phyloP scores from a whole-genome alignment of 305 asterid genomes.

The Rubia tinctorum region DNA sequence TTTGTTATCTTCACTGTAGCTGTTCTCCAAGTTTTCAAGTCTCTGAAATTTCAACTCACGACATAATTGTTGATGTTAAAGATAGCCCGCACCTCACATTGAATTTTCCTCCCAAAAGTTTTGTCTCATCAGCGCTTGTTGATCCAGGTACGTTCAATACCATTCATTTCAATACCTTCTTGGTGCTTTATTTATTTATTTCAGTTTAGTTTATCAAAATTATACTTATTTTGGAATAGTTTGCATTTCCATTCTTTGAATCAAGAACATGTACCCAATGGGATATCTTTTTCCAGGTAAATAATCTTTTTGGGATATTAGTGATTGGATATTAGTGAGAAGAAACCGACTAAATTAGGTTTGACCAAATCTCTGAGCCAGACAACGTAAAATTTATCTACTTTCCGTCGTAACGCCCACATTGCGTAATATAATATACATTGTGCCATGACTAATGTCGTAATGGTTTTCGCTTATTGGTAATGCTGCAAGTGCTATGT shows the following conservation, averaged over 20 bases:
- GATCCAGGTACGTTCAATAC: constrained; percentile 53
- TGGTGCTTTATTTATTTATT: no score
- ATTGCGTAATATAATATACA: neutral
- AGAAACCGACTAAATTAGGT: no score
- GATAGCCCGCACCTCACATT: constrained; percentile 52
- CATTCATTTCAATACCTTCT: no score
- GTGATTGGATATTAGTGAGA: neutral
- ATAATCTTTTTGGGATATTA: neutral
- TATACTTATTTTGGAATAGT: neutral
- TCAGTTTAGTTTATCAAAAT: neutral
- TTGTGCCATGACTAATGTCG: neutral
- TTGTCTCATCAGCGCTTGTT: constrained; percentile 39
- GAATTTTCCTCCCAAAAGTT: constrained; percentile 37
- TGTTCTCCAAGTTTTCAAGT: constrained; percentile 41
- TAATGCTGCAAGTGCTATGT: constrained; percentile 7
- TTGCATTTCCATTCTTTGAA: neutral
- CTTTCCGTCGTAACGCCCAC: neutral
- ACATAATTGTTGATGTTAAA: constrained; percentile 48
- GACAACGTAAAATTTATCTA: no score
- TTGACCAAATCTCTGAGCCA: no score
- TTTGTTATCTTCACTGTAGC: constrained; percentile 46
- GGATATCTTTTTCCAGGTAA: neutral
- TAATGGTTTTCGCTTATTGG: constrained; percentile 2
- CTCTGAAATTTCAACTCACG: constrained; percentile 44
- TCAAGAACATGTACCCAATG: no score